Evolutionary conservation across 768 basidiomycete species (phyloP), one percentile per base, ranked within the genome.

Genomic region (Psilocybe tampanensis): DNA sequence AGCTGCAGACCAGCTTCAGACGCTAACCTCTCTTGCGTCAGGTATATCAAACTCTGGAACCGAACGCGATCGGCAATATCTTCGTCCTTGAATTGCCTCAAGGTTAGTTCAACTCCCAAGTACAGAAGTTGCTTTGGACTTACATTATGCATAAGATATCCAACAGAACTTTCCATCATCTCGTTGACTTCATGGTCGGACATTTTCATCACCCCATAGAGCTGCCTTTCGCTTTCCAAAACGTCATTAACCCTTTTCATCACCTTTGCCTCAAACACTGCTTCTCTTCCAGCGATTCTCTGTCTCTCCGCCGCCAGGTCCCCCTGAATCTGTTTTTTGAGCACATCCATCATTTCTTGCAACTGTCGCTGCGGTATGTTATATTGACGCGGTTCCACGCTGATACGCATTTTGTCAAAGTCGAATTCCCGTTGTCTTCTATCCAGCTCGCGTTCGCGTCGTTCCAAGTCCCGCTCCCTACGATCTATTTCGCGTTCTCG

Each of bases 151-250:
- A 65, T 39, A 11, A 64, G 42, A 47, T 65, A 64, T 24, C 66
- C 66, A 13, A 67, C 66, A 12, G 64, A 63, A 51, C 55, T 60
- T 44, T 67, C 64, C 33, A 65, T 55, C 60, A 67, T 63, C 19
- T 62, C 66, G 29, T 63, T 63, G 11, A 65, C 66, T 48, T 67
- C 66, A 22, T 63, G 57, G 12, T 67, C 66, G 12, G 66, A 67
- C 66, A 67, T 67, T 26, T 56, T 56, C 62, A 63, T 64, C 21
- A 63, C 58, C 11, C 59, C 59, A 18, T 60, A 62, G 26, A 61
- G 49, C 47, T 64, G 64, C 8, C 62, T 52, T 33, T 67, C 64
- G 21, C 60, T 58, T 42, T 65, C 64, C 45, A 67, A 45, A 9
- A 49, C 43, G 3, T 64, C 61, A n/a, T 64, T 58, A 22, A 65